Base-by-base conservation (phyloP, 108 stramenopile genomes). In the Skeletonema grethae region DNA sequence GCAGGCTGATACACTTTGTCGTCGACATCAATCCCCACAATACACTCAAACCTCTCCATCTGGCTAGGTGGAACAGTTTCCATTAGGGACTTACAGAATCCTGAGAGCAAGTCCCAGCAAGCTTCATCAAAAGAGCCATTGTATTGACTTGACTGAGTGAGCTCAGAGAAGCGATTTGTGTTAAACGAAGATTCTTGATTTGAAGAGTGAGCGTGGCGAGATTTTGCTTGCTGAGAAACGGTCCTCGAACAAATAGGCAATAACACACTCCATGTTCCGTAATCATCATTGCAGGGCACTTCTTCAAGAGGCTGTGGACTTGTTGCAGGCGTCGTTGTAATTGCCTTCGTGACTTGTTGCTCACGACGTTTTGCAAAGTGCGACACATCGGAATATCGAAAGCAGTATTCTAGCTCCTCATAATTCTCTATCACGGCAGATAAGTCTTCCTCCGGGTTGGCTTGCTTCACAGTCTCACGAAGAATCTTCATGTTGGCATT, bases 1-100 rank as follows among this genome's bases (percentile, higher is more conserved):
- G 75, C 43, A 30, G 36, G 35, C 16, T 69, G 30, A 57, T 30
- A 80, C 7, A 75, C 59, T 13, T 18, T n/a, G 34, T 82, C 80
- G 31, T 82, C 80, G 11, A 64, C 53, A 46, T 82, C 80, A 58
- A 81, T 82, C 18, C 80, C 80, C 2, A 82, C 55, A 67, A 82
- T 59, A 22, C 61, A 76, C 45, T 82, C 80, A 36, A 58, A 60
- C 3, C 31, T 28, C 22, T 61, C 34, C 9, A 66, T 35, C 32
- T 65, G 35, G 22, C 5, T 15, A 7, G 29, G 11, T 7, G 66
- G 35, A 30, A 70, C 68, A 32, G 80, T 82, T 6, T 24, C 22
- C n/a, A 36, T 38, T 8, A 82, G 68, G 36, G 80, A 72, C 18
- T 41, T 39, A n/a, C 58, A 30, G 36, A 79, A 79, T 24, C 22